Base-by-base conservation (phyloP, 805 yeast genomes). In the Candida chauliodis region DNA sequence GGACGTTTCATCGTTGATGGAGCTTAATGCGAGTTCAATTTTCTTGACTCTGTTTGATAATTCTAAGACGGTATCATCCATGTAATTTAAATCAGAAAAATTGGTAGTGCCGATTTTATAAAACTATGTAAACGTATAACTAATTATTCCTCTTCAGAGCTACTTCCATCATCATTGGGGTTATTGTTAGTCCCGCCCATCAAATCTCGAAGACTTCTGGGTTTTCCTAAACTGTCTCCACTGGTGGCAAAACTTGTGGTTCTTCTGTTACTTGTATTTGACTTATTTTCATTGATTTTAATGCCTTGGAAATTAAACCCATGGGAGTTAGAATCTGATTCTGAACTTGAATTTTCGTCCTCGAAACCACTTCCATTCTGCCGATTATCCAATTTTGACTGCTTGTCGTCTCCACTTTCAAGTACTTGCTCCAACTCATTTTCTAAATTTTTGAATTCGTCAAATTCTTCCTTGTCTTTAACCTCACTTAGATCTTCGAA, bases 391-490 rank as follows among this genome's bases (percentile, higher is more conserved):
- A 25, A 13, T 19, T 30, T 30, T 30, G 22, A 8, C 7, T 30
- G 5, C 15, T 5, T 16, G 22, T 24, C 27, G 16, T 25, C 27
- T 2, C 53, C 50, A 15, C 56, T 59, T 23, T 56, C 71, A 27
- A 68, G 48, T 5, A 66, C 72, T 44, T 68, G 71, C 38, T 66
- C 59, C 25, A 68, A 48, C 41, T 68, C 69, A 40, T 65, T 66
- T 36, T 68, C 74, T 30, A 68, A 55, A 44, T 67, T 73, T 28
- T 61, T 61, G 41, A 68, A 68, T 20, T 67, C 73, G 47, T 68
- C 71, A 20, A 54, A 46, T 14, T 58, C 66, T 17, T 41, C 43
- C 20, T 45, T 51, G 9, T 26, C 27, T 18, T 24, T 34, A 7
- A 17, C 34, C 40, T 19, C 26, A 28, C 51, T 60, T 33, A 66